Conservation (phyloP, 2,329 filamentous ascomycete species). For the Orbilia javanica region DNA sequence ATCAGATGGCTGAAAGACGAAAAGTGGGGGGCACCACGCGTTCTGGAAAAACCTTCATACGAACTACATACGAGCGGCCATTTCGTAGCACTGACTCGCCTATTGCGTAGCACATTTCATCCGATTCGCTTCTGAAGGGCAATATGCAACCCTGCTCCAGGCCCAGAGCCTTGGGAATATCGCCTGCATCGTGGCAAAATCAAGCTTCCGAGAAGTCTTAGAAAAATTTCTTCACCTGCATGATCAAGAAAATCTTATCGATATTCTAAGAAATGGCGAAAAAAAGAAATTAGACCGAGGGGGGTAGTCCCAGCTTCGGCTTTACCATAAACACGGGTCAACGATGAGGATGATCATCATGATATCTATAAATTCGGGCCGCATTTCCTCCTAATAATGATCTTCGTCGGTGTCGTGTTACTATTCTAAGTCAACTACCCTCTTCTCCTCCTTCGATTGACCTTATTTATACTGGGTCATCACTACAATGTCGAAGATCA, state of each 20-base stretch:
- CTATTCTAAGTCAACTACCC: background rate
- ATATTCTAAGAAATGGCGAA: background rate
- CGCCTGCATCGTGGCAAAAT: slow-evolving; percentile 30
- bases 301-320: background rate
- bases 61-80: background rate
- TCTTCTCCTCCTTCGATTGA: slow-evolving; percentile 1
- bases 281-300: background rate
- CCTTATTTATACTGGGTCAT: background rate
- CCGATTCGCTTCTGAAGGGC: slow-evolving; percentile 19
- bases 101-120: background rate
- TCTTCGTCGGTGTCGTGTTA: slow-evolving; percentile 10
- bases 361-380: slow-evolving; percentile 44
- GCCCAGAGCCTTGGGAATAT: slow-evolving; percentile 27
- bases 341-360: background rate
- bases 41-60: background rate
- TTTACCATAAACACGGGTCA: background rate
- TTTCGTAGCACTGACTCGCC: background rate
- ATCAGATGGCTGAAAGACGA: slow-evolving; percentile 49
- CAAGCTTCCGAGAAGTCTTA: slow-evolving; percentile 29
- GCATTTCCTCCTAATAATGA: slow-evolving; percentile 16
- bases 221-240: slow-evolving; percentile 21
- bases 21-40: slow-evolving; percentile 23
- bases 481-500: slow-evolving; percentile 36
- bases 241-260: slow-evolving; percentile 34
- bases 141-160: slow-evolving; percentile 2